Percentiles rank a stretch among this genome's conserved stretches.
Evolutionary conservation across 2,329 filamentous ascomycete species (phyloP).

Genomic region (Trichoderma simmonsii): DNA sequence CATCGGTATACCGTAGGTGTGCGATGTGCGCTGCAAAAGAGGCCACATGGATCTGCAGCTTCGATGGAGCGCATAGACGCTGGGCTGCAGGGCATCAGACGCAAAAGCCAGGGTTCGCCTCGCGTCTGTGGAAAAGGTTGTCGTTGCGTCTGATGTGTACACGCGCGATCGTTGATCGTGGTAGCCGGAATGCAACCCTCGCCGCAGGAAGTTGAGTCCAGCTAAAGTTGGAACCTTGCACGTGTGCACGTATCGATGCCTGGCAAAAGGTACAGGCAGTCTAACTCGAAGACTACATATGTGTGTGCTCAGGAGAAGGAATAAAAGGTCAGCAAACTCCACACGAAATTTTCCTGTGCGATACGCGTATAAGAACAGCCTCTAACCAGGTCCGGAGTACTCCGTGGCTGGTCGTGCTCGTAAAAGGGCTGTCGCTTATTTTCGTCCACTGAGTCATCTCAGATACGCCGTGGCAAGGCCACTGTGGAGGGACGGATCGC

Average conservation of each 20-base stretch:
- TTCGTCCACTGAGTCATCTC: background rate
- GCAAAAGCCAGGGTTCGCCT: background rate
- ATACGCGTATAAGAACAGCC: slow-evolving; percentile 2
- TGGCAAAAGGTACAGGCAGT: background rate
- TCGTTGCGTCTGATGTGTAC: background rate
- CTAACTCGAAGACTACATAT: background rate
- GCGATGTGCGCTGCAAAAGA: background rate
- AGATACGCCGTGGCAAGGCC: background rate
- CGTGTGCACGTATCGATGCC: background rate
- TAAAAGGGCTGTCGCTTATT: slow-evolving; percentile 2
- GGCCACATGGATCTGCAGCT: background rate
- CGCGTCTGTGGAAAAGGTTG: background rate
- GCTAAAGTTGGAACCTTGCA: background rate
- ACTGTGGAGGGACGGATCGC: slow-evolving; percentile 9
- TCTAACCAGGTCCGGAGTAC: slow-evolving; percentile 10
- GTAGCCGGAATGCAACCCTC: slow-evolving; percentile 4
- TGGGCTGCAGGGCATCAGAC: background rate
- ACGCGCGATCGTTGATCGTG: slow-evolving; percentile 1
- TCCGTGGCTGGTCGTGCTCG: background rate
- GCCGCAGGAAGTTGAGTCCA: background rate
- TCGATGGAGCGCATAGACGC: background rate
- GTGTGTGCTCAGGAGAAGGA: background rate
- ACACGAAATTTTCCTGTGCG: background rate
- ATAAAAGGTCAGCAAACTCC: background rate
- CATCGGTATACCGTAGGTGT: background rate